phyloP scores from a whole-genome alignment of 2,329 filamentous ascomycete genomes.

The Exophiala dermatitidis region DNA sequence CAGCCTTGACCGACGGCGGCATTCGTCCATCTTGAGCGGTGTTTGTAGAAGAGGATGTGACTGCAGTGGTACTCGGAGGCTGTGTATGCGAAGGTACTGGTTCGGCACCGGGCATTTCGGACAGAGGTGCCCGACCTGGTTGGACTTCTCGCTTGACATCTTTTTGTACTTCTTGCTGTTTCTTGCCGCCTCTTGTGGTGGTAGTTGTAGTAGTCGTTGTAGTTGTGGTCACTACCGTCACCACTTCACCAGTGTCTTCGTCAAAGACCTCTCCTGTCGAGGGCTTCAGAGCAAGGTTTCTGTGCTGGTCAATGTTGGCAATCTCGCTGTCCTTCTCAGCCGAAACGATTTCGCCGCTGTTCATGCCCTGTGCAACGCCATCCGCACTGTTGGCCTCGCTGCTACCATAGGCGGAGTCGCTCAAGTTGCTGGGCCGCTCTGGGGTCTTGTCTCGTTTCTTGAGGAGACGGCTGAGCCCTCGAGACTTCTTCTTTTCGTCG shows the following conservation, averaged over 20 bases:
- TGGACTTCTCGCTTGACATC: slow-evolving; percentile 15
- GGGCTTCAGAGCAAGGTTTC: slow-evolving; percentile 24
- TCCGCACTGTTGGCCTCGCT: slow-evolving; percentile 20
- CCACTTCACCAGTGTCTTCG: slow-evolving; percentile 26
- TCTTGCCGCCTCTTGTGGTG: slow-evolving; percentile 19
- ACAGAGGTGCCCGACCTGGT: slow-evolving; percentile 4
- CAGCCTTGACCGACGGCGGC: neutral
- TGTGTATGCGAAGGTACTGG: slow-evolving; percentile 1
- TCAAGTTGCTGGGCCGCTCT: slow-evolving; percentile 7
- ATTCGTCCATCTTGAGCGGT: slow-evolving; percentile 6
- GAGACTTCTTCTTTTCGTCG: slow-evolving; percentile 53
- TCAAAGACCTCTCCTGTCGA: slow-evolving; percentile 26
- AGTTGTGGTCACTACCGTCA: slow-evolving; percentile 26
- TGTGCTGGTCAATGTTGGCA: slow-evolving; percentile 22
- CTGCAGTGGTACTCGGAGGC: neutral
- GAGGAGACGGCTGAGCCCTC: slow-evolving; percentile 51
- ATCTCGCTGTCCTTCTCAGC: slow-evolving; percentile 26
- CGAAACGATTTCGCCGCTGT: slow-evolving; percentile 20
- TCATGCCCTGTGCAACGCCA: slow-evolving; percentile 1
- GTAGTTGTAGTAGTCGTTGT: slow-evolving; percentile 27
- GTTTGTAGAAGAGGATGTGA: slow-evolving; percentile 13
- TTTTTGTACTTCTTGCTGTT: slow-evolving; percentile 23
- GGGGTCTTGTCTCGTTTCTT: slow-evolving; percentile 36
- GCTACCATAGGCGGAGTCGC: slow-evolving; percentile 25
- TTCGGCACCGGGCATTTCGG: slow-evolving; percentile 11